phyloP scores from a whole-genome alignment of 495 filamentous ascomycete genomes.

The Darksidea phi region DNA sequence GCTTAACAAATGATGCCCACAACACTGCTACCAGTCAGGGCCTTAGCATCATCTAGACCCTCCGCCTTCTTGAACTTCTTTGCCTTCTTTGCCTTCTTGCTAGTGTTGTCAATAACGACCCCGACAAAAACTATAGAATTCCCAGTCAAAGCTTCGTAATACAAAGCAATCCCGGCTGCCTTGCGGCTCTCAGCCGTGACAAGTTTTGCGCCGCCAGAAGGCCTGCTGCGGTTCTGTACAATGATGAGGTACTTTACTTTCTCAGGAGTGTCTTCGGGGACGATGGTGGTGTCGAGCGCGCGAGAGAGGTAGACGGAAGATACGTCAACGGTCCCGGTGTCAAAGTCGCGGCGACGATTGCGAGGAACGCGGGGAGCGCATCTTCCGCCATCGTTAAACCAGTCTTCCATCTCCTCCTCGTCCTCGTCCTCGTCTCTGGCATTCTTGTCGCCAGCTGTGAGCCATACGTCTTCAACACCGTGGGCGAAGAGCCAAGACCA shows the following conservation, averaged over 20 bases:
- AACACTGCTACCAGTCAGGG: constrained; percentile 5
- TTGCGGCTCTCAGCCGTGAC: constrained; percentile 18
- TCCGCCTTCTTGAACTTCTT: constrained; percentile 20
- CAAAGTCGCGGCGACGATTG: not conserved
- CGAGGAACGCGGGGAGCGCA: not conserved
- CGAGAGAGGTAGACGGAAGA: constrained; percentile 13
- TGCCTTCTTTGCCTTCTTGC: not conserved
- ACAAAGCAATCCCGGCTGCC: constrained; percentile 25
- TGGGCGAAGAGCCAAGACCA: constrained; percentile 18
- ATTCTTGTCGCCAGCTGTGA: not conserved
- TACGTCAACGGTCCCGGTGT: constrained; percentile 2
- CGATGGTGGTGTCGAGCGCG: constrained; percentile 15
- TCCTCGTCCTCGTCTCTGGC: constrained; percentile 1
- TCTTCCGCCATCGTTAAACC: not conserved
- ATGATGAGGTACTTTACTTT: constrained; percentile 19
- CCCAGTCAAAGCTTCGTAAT: constrained; percentile 24
- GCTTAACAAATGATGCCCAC: constrained; percentile 22
- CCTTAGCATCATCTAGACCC: constrained; percentile 12
- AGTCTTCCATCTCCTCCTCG: not conserved
- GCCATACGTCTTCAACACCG: constrained; percentile 14
- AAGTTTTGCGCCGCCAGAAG: constrained; percentile 4
- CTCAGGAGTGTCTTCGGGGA: constrained; percentile 12
- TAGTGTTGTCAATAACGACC: constrained; percentile 4
- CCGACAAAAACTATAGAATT: constrained; percentile 23
- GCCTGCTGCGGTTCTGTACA: constrained; percentile 11